Evolutionary conservation across 108 stramenopile species (phyloP), one percentile per base, ranked within the genome.

Genomic region (Epipyxis sp.): DNA sequence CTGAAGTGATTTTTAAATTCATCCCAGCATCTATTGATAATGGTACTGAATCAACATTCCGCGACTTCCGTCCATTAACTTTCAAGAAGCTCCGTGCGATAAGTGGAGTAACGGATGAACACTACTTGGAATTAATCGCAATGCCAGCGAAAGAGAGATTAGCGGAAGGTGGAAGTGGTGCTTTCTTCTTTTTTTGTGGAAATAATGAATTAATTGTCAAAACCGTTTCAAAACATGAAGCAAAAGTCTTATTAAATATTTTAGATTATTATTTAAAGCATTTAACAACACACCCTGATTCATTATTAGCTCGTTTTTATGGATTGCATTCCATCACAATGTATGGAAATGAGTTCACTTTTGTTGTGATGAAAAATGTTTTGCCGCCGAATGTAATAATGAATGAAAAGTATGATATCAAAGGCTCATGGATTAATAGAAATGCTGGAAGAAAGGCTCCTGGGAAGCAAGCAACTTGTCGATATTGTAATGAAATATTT

Each of bases 361-460:
- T 82, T 42, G 78, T 82, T 46, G 77, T 82, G 29, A 82, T 82
- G 78, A 59, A 57, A 37, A 82, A 82, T 37, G 41, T 82, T 45
- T 72, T 82, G 61, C 59, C 43, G 43, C 62, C 69, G 44, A 50
- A 44, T 40, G 16, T 44, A 27, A 16, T 25, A 30, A 61, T 57
- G 3, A 27, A 46, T 27, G 68, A 82, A 59, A 10, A 40, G 1
- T 82, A 79, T 57, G 82, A 82, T 59, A 39, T 82, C 34, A 82
- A 82, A 77, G 82, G 82, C 16, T 54, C 44, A 39, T 82, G 76
- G 76, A 67, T 82, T 13, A 43, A 40, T 20, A 59, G 82, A n/a
- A 42, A 82, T 72, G 59, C 44, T 1, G 44, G 68, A 42, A 13
- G 6, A 6, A 6, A 39, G 6, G 71, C 71, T 27, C 32, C 6